Base-by-base conservation (phyloP, 73 alveolate species). In the Paramecium octaurelia region DNA sequence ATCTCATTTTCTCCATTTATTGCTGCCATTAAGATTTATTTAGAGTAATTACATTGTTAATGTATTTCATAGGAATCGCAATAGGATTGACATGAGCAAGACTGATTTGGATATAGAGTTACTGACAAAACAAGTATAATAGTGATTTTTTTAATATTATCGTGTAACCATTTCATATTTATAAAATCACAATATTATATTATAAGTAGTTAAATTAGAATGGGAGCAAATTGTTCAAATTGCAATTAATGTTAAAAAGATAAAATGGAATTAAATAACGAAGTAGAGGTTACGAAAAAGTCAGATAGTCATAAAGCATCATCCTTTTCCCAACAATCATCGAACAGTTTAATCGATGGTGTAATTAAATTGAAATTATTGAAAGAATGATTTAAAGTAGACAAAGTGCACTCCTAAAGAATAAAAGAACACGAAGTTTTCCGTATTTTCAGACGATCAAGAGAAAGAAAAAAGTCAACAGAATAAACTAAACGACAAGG, bases 171-270 rank as follows among this genome's bases (percentile, higher is more conserved):
- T 54, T 54, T 54, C 4, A 54, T 54, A 54, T 54, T 54, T 54
- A 18, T 11, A 16, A 50, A 50, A 50, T 18, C 18, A 54, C 14
- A 54, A 54, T 54, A 18, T 54, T 18, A 54, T 54, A 64, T 23
- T 11, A 23, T 23, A 64, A 64, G 27, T 64, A 64, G 42, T 48
- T 48, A 64, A 31, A 64, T 40, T 40, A 40, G 48, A 64, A 73
- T 73, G 87, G 87, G 87, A 21, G 46, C 48, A 12, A 73, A 73
- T 73, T 73, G 87, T 73, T 73, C 87, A 40, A 73, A 73, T 73
- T 73, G 87, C 38, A 73, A 34, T 73, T 23, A 34, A 36, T 73
- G 87, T 73, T 73, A 73, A 43, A 73, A 73, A 43, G 87, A 73
- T 73, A 73, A 38, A 40, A 12, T 18, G 34, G 87, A 73, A 40